Evolutionary conservation across 805 yeast species (phyloP).

Genomic region (Wickerhamiella hasegawae): DNA sequence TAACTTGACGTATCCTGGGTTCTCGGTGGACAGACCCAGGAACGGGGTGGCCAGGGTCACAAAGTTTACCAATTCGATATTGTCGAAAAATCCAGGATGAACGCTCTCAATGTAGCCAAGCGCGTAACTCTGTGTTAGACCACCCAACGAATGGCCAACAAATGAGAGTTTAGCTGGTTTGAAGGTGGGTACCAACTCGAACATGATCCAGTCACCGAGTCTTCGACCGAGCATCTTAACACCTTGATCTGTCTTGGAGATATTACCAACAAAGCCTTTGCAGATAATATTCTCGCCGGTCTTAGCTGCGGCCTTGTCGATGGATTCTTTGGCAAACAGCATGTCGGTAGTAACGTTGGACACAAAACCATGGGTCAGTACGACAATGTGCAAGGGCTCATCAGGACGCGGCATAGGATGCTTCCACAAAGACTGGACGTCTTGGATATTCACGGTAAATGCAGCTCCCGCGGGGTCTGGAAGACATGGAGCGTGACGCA

Average conservation of each 20-base stretch:
- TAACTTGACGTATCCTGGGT: conserved; percentile 69
- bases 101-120: conserved; percentile 52
- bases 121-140: conserved; percentile 81
- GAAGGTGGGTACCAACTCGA: conserved; percentile 31
- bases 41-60: conserved; percentile 78
- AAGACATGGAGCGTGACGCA: conserved; percentile 1
- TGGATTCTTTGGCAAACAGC: conserved; percentile 68
- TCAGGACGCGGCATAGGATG: conserved; percentile 35
- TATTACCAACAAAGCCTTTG: conserved; percentile 70
- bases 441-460: conserved; percentile 25
- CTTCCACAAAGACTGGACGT: conserved; percentile 64
- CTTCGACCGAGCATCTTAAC: conserved; percentile 69
- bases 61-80: conserved; percentile 58
- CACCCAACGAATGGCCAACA: conserved; percentile 88
- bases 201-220: conserved; percentile 55
- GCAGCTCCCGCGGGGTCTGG: conserved; percentile 1
- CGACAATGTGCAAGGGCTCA: conserved; percentile 63
- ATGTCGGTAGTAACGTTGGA: conserved; percentile 83
- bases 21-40: conserved; percentile 75
- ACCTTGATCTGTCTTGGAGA: conserved; percentile 80
- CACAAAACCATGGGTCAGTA: conserved; percentile 83
- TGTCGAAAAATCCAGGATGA: conserved; percentile 54
- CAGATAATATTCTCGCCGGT: conserved; percentile 54
- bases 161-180: conserved; percentile 57
- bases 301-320: conserved; percentile 34